A percentile compares a stretch with the other conserved stretches of the same genome.
These are phyloP conservation scores for Westerdykella ornata DNA, from an alignment of 2,329 filamentous ascomycete genomes.

Conservation along the genomic window DNA sequence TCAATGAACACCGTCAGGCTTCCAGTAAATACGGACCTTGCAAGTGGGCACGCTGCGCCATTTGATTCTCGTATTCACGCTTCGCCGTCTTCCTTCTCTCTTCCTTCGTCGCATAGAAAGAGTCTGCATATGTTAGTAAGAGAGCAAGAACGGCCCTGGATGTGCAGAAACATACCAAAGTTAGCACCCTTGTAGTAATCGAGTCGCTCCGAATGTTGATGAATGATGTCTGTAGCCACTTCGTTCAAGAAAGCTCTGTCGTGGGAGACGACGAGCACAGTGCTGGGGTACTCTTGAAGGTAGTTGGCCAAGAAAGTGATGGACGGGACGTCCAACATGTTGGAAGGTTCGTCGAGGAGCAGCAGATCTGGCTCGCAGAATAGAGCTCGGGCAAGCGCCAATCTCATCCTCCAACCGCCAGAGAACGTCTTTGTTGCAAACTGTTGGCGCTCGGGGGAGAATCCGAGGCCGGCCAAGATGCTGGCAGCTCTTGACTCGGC, in stretches of 20 bases:
- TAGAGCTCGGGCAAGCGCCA: constrained; percentile 86
- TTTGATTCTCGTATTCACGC: constrained; percentile 97
- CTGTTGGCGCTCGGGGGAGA: constrained; percentile 87
- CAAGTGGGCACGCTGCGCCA: constrained; percentile 85
- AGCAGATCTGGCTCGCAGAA: constrained; percentile 97
- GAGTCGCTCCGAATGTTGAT: constrained; percentile 92
- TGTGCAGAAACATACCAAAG: constrained; percentile 50
- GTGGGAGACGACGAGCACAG: constrained; percentile 93
- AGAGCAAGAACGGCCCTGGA: neutral
- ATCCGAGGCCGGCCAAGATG: constrained; percentile 93
- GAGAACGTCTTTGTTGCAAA: constrained; percentile 96
- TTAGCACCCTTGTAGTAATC: constrained; percentile 99
- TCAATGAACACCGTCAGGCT: too few relatives aligned
- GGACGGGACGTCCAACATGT: constrained; percentile 99
- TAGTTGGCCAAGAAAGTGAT: constrained; percentile 98
- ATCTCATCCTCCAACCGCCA: constrained; percentile 98
- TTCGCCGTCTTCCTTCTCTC: constrained; percentile 94
- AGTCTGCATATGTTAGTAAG: constrained; percentile 47
- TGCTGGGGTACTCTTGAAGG: constrained; percentile 88
- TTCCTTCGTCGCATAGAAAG: constrained; percentile 95
- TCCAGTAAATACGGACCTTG: constrained; percentile 50
- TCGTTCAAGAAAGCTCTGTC: constrained; percentile 98
- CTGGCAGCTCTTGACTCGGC: constrained; percentile 91
- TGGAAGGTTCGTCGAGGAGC: constrained; percentile 96
- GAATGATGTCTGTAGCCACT: constrained; percentile 97